Evolutionary conservation across 2,329 filamentous ascomycete genomes (phyloP), one percentile per base, ranked within the genome.

Genomic region (Thielaviopsis euricoi): DNA sequence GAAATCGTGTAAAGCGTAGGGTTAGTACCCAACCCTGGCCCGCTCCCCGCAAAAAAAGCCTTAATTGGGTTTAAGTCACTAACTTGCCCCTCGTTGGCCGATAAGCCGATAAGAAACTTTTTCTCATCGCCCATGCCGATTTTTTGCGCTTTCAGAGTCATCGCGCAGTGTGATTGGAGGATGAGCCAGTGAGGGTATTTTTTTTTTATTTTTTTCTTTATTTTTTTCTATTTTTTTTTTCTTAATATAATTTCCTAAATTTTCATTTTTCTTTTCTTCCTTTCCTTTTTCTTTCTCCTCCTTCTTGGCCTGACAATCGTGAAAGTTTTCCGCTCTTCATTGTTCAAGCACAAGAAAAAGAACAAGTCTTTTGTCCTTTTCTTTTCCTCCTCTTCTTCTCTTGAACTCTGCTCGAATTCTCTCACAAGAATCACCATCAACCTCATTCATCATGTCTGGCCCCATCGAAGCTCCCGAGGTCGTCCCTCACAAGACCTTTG

Each of bases 401-500:
- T 33, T 6, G 29, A 33, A 33, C 29, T 33, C n/a, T 26, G 25
- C 7, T 26, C 29, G 29, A 33, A 33, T 33, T 33, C 29, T 33
- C 12, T 33, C 29, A 33, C 7, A 6, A 33, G 7, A 33, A 33
- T 6, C 17, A 25, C 25, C 13, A n/a, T n/a, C n/a, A n/a, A n/a
- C n/a, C n/a, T n/a, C n/a, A 33, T 56, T 58, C 51, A 57, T 19
- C 19, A 60, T 60, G 58, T 26, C 55, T 53, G 40, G 48, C 37
- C 29, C 53, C 48, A 25, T 25, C 9, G 58, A 60, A 46, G 57
- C 46, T 37, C 22, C 55, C 19, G 58, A 60, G 58, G 55, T 60
- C 46, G 58, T 60, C 51, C 70, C 70, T 67, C 69, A 72, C 61
- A 67, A 65, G 60, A 66, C 61, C 62, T 71, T 71, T 56, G 70